These are phyloP conservation scores for Schoenoplectus tabernaemontani DNA, from an alignment of 202 grass and related monocot genomes.

Conservation along the genomic window DNA sequence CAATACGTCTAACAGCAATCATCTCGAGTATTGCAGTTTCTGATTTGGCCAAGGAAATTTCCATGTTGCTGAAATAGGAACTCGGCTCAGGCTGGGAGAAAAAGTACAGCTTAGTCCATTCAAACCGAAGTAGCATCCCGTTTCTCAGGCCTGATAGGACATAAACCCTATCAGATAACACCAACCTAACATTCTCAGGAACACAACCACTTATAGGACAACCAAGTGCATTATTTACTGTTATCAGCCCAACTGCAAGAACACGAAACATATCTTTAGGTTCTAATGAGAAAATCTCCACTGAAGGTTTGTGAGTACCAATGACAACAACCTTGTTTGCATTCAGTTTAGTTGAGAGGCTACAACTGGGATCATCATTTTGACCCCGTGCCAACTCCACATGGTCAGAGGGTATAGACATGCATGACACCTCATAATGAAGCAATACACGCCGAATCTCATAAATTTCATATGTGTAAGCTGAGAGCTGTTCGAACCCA, in stretches of 20 bases:
- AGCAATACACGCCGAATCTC: conserved; percentile 58
- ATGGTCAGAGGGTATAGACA: conserved; percentile 56
- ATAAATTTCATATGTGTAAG: conserved; percentile 65
- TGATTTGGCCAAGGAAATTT: conserved; percentile 25
- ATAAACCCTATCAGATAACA: conserved; percentile 57
- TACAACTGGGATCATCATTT: conserved; percentile 24
- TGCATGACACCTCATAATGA: conserved; percentile 80
- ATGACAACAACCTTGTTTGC: conserved; percentile 62
- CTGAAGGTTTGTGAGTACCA: conserved; percentile 95
- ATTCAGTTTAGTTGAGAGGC: conserved; percentile 33
- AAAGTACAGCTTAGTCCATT: conserved; percentile 34
- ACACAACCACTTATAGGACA: conserved; percentile 88
- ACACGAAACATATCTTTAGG: conserved; percentile 48
- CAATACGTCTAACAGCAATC: conserved; percentile 84
- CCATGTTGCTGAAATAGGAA: conserved; percentile 10
- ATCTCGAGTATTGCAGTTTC: conserved; percentile 43
- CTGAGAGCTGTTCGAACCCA: conserved; percentile 47
- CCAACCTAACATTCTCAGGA: conserved; percentile 84
- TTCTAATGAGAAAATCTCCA: conserved; percentile 75
- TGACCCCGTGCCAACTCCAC: conserved; percentile 21
- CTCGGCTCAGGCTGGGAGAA: conserved; percentile 32
- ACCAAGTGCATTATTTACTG: conserved; percentile 66
- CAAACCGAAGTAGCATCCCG: conserved; percentile 92
- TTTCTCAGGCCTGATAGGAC: conserved; percentile 89
- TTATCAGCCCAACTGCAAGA: conserved; percentile 54